phyloP scores from a whole-genome alignment of 2,329 filamentous ascomycete genomes.

The Colletotrichum salicis region DNA sequence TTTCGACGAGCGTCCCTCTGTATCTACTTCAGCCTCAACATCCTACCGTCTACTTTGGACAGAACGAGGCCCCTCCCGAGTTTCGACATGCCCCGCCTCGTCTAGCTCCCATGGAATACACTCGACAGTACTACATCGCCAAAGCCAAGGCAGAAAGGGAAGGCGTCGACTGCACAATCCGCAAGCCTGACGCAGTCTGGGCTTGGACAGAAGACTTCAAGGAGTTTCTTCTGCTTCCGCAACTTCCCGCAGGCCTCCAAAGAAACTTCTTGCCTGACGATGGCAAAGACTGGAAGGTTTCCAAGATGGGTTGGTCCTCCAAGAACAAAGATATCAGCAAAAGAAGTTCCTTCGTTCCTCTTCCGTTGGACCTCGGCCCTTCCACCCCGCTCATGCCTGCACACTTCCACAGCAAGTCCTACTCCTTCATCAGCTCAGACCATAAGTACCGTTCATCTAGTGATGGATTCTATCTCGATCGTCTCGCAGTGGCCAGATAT shows the following conservation, averaged over 20 bases:
- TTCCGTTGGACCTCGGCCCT: constrained; percentile 26
- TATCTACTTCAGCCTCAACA: constrained; percentile 32
- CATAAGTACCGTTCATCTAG: neutral
- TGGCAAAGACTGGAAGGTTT: constrained; percentile 17
- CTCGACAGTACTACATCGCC: constrained; percentile 48
- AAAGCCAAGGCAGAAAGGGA: constrained; percentile 43
- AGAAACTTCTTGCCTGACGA: constrained; percentile 23
- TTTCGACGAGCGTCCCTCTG: constrained; percentile 20
- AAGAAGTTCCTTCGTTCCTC: constrained; percentile 18
- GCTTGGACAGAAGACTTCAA: constrained; percentile 47
- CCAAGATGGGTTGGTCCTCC: neutral
- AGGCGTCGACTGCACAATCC: constrained; percentile 42
- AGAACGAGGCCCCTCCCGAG: constrained; percentile 20
- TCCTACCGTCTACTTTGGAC: constrained; percentile 24
- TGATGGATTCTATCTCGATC: constrained; percentile 3
- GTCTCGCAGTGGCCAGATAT: neutral
- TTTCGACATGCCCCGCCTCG: constrained; percentile 37
- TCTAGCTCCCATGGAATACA: constrained; percentile 54
- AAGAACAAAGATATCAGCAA: constrained; percentile 3
- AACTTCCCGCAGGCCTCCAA: constrained; percentile 42
- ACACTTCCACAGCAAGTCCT: constrained; percentile 9
- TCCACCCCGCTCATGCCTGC: constrained; percentile 25
- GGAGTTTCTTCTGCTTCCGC: constrained; percentile 50
- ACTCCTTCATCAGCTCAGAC: neutral
- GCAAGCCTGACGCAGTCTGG: constrained; percentile 43